A percentile compares a stretch with the other conserved stretches of the same genome.
phyloP scores from a whole-genome alignment of 1,139 yeast genomes.

The Zygosaccharomyces sapae region DNA sequence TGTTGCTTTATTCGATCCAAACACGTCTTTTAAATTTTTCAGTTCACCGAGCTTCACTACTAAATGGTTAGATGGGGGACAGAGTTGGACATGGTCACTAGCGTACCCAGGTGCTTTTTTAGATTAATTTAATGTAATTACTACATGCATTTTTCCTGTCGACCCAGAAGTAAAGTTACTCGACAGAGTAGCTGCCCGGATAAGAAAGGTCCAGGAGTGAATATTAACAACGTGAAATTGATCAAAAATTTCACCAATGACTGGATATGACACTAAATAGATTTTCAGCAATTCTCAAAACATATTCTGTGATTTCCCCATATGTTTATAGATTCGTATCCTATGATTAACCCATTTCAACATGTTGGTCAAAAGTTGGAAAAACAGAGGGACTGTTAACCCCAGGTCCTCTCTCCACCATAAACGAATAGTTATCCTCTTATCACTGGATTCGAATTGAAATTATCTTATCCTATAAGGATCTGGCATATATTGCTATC shows the following conservation, averaged over 20 bases:
- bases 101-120: conserved; percentile 58
- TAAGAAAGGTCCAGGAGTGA: not conserved
- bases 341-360: not conserved
- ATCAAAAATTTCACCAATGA: no score
- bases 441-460: not conserved
- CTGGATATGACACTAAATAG: no score
- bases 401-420: not conserved
- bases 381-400: not conserved
- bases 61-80: conserved; percentile 77
- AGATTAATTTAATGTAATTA: not conserved
- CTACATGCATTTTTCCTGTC: no score
- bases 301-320: no score
- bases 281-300: no score
- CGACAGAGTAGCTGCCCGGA: not conserved
- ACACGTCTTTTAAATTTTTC: conserved; percentile 64
- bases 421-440: not conserved
- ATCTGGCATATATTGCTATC: not conserved
- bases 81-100: conserved; percentile 84
- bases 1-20: conserved; percentile 71
- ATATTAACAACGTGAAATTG: no score
- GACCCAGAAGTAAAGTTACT: not conserved
- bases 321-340: no score
- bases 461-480: not conserved
- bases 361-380: not conserved
- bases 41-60: conserved; percentile 45